Evolutionary conservation across 75 land plant species (phyloP).

Genomic region (Pinus albicaulis): DNA sequence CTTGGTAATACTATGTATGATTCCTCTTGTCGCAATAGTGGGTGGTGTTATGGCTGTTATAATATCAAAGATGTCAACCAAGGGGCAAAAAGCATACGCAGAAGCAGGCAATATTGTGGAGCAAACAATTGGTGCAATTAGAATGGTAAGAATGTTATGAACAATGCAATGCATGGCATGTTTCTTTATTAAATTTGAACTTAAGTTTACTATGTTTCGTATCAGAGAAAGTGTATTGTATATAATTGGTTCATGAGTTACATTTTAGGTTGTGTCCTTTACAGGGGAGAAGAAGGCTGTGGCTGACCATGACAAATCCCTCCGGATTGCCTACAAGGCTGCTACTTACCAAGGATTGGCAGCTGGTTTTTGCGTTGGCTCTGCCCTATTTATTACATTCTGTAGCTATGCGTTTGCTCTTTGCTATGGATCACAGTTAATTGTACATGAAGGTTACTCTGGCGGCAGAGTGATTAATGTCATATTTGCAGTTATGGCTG

Average conservation of each 20-base stretch:
- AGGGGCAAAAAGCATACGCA: slow-evolving; percentile 57
- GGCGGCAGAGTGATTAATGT: slow-evolving; percentile 53
- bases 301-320: slow-evolving; percentile 26
- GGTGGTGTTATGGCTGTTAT: slow-evolving; percentile 39
- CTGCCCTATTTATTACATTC: slow-evolving; percentile 32
- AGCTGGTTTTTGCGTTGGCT: slow-evolving; percentile 46
- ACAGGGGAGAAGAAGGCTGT: slow-evolving; percentile 55
- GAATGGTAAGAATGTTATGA: slow-evolving; percentile 41
- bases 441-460: slow-evolving; percentile 36
- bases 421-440: slow-evolving; percentile 53
- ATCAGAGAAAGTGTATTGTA: background rate
- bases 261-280: slow-evolving; percentile 47
- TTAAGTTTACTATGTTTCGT: background rate
- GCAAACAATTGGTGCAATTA: slow-evolving; percentile 53
- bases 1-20: slow-evolving; percentile 39
- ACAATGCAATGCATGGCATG: background rate
- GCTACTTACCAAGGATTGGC: slow-evolving; percentile 38
- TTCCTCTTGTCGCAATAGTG: slow-evolving; percentile 44
- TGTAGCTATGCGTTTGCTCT: slow-evolving; percentile 40
- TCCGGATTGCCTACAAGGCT: slow-evolving; percentile 38
- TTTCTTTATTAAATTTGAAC: background rate
- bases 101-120: slow-evolving; percentile 57
- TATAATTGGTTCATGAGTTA: background rate
- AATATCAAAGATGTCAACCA: slow-evolving; percentile 33
- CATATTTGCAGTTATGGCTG: slow-evolving; percentile 49